These are phyloP conservation scores for Calonectria multiphialidica DNA, from an alignment of 2,329 filamentous ascomycete genomes.

Conservation along the genomic window DNA sequence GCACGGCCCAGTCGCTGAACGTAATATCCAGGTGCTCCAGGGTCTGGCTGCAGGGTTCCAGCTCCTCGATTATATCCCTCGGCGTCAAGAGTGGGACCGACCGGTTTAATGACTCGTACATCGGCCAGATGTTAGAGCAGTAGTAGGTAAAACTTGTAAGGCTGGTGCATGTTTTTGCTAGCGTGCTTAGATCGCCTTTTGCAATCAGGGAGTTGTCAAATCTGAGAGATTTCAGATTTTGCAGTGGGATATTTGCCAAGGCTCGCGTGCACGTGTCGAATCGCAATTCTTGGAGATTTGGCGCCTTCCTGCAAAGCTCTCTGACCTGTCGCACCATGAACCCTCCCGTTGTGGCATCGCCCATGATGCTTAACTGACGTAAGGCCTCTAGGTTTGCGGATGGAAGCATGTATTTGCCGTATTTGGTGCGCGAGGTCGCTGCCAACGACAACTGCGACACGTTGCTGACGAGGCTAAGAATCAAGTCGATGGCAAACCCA, in stretches of 20 bases:
- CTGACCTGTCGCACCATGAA: neutral
- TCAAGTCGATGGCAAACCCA: neutral
- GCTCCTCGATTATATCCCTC: neutral
- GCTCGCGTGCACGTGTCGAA: neutral
- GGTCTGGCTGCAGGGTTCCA: neutral
- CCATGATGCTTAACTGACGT: neutral
- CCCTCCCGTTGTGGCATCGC: neutral
- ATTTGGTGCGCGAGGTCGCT: neutral
- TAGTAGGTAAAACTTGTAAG: neutral
- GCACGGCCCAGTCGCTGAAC: neutral
- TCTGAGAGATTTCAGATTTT: neutral
- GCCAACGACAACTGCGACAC: neutral
- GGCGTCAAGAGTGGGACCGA: neutral
- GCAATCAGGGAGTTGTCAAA: neutral
- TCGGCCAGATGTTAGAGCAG: neutral
- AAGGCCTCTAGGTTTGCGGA: neutral
- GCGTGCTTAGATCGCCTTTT: neutral
- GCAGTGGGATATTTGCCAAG: neutral
- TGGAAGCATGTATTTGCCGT: neutral
- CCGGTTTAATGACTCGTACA: neutral
- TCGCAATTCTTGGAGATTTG: neutral
- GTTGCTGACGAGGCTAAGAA: neutral
- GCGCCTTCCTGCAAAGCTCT: neutral
- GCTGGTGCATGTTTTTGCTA: neutral
- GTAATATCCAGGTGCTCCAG: neutral